These are phyloP conservation scores for Penicillium sp. DNA, from an alignment of 2,329 filamentous ascomycete genomes.

Conservation along the genomic window DNA sequence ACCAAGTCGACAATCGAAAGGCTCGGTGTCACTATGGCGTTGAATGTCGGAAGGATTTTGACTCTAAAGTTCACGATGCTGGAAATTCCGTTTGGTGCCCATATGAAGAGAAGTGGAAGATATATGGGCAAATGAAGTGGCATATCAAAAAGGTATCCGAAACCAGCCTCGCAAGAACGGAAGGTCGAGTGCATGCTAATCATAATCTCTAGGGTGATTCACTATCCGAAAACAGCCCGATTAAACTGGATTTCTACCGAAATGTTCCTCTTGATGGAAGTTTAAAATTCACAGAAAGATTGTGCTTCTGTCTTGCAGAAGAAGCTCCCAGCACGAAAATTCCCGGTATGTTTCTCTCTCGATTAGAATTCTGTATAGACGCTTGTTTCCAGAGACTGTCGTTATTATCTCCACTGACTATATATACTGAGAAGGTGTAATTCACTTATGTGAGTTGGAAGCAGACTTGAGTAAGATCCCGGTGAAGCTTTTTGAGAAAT, in stretches of 20 bases:
- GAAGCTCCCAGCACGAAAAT: too few relatives aligned
- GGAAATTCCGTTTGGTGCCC: slow-evolving; percentile 5
- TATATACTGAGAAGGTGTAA: slow-evolving; percentile 6
- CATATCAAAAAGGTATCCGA: slow-evolving; percentile 5
- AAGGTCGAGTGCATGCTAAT: too few relatives aligned
- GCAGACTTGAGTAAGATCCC: slow-evolving; percentile 21
- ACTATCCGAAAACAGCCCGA: too few relatives aligned
- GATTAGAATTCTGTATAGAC: too few relatives aligned
- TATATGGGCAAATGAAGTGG: slow-evolving; percentile 11
- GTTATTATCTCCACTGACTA: too few relatives aligned
- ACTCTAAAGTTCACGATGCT: background rate
- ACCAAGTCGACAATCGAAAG: slow-evolving; percentile 19
- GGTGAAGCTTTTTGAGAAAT: slow-evolving; percentile 11
- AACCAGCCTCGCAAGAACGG: too few relatives aligned
- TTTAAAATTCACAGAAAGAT: too few relatives aligned
- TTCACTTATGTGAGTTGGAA: slow-evolving; percentile 13
- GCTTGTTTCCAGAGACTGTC: too few relatives aligned
- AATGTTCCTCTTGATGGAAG: too few relatives aligned
- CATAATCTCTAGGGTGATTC: background rate
- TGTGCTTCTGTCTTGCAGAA: too few relatives aligned
- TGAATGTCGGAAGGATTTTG: rapidly evolving
- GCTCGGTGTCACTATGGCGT: slow-evolving; percentile 21
- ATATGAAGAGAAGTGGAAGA: slow-evolving; percentile 7
- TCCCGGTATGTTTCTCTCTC: too few relatives aligned
- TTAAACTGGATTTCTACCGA: too few relatives aligned